A percentile compares a stretch with the other conserved stretches of the same genome.
phyloP scores from a whole-genome alignment of 148 eudicot genomes.

The Selenicereus undatus region DNA sequence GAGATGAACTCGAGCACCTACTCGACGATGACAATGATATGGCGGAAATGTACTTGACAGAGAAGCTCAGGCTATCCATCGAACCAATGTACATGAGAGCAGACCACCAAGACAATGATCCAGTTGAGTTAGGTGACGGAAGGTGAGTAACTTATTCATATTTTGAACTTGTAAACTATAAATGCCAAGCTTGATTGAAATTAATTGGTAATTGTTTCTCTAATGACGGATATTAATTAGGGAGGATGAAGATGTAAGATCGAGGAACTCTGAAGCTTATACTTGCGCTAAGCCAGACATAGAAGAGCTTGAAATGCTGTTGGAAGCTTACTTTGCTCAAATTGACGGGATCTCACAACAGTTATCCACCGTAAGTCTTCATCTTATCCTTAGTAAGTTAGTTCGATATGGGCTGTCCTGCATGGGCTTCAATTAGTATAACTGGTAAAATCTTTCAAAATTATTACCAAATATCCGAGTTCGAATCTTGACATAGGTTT shows the following conservation, averaged over 20 bases:
- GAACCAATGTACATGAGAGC: constrained; percentile 27
- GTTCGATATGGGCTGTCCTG: no score
- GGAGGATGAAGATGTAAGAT: constrained; percentile 34
- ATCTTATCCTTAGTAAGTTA: no score
- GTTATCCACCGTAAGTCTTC: constrained; percentile 37
- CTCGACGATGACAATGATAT: constrained; percentile 44
- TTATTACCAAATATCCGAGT: no score
- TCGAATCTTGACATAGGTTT: no score
- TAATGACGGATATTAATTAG: neutral
- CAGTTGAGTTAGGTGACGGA: constrained; percentile 25
- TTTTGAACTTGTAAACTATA: no score
- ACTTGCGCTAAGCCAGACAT: constrained; percentile 38
- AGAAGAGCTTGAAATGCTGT: constrained; percentile 59
- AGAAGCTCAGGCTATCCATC: constrained; percentile 34
- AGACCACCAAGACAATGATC: constrained; percentile 18
- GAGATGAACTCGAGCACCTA: constrained; percentile 65
- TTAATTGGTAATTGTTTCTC: neutral
- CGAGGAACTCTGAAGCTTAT: constrained; percentile 22
- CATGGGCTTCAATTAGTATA: no score
- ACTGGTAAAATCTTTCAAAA: no score
- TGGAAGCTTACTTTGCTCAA: constrained; percentile 71
- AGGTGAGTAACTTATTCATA: constrained; percentile 23
- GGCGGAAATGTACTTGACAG: constrained; percentile 69
- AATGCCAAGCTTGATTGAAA: no score
- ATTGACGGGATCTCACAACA: constrained; percentile 51